Base-by-base conservation (phyloP, 345 rosid species). In the Conringia planisiliqua region DNA sequence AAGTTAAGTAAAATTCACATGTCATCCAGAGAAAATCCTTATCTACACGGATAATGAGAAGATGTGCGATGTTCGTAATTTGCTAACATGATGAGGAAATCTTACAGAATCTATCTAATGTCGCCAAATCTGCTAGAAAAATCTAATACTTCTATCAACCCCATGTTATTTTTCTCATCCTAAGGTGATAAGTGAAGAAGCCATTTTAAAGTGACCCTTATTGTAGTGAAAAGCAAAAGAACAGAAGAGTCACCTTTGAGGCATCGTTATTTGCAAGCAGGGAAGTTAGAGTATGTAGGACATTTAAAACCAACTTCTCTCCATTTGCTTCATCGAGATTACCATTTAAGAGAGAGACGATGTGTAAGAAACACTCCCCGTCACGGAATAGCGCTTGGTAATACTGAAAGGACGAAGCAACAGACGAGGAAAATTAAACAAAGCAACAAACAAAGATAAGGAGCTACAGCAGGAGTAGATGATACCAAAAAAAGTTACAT, bases 311-410 rank as follows among this genome's bases (percentile, higher is more conserved):
- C 85, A 93, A 84, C 77, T 80, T 85, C 85, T 93, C 97, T 62
- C 98, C 96, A 70, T 82, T 84, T 26, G 69, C 87, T 79, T 81
- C 86, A 65, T 89, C 95, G 68, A 88, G 86, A 68, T 86, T 89
- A 63, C 98, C 94, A 85, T 91, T 93, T 70, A 93, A 81, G 54
- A 93, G 85, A 61, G 97, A 93, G 55, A 93, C 96, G 61, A 93
- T 88, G 82, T 91, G 96, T 83, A 93, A 78, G 88, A 93, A 93
- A 83, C 98, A 93, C 81, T 87, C 96, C 35, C 95, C 94, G 33
- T 91, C 96, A 68, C 93, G 87, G 79, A 93, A 93, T 71, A 89
- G 82, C 59, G 88, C 84, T 78, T 93, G 98, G 81, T 85, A 91
- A 74, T 93, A 85, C 98, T 93, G 94, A 74, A 82, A 58, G 57